Evolutionary conservation across 352 stramenopile species (phyloP).

Genomic region (Pythium rishiriense): DNA sequence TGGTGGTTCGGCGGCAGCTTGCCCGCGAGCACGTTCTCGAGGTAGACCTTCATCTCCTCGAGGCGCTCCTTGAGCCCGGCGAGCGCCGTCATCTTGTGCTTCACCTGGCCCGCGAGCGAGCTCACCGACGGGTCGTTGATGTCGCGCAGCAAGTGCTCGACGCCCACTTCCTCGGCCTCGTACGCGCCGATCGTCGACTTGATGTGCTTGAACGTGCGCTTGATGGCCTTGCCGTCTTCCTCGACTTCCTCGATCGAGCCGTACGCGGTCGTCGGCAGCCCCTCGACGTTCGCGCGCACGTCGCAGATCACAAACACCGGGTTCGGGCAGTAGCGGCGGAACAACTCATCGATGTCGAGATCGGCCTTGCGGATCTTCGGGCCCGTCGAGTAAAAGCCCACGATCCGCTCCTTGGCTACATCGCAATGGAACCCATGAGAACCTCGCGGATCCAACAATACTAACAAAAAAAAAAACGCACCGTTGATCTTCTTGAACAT

Average conservation of each 20-base stretch:
- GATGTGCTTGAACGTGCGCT: constrained; percentile 98
- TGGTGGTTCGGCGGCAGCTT: constrained; percentile 78
- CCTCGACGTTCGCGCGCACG: constrained; percentile 94
- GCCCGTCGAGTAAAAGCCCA: constrained; percentile 99
- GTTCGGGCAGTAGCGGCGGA: constrained; percentile 93
- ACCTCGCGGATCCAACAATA: not conserved
- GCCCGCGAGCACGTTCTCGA: constrained; percentile 91
- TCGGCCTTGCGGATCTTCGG: constrained; percentile 96
- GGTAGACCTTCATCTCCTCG: constrained; percentile 98
- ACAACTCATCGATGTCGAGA: constrained; percentile 94
- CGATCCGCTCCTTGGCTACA: constrained; percentile 95
- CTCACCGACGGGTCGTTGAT: constrained; percentile 99
- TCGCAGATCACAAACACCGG: constrained; percentile 99
- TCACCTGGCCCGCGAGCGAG: constrained; percentile 97
- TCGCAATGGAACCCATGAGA: not conserved
- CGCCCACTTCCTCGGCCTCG: constrained; percentile 95
- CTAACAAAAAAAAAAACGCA: constrained; percentile 28
- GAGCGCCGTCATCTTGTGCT: constrained; percentile 98
- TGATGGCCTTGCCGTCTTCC: constrained; percentile 94
- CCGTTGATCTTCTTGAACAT: constrained; percentile 96
- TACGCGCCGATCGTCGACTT: constrained; percentile 95
- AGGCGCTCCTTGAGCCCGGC: constrained; percentile 92
- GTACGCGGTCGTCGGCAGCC: constrained; percentile 98
- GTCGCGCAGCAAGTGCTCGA: constrained; percentile 98
- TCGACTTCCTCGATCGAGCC: constrained; percentile 97